A percentile compares a stretch with the other conserved stretches of the same genome.
These are phyloP conservation scores for Nemania serpens DNA, from an alignment of 2,329 filamentous ascomycete genomes.

Conservation along the genomic window DNA sequence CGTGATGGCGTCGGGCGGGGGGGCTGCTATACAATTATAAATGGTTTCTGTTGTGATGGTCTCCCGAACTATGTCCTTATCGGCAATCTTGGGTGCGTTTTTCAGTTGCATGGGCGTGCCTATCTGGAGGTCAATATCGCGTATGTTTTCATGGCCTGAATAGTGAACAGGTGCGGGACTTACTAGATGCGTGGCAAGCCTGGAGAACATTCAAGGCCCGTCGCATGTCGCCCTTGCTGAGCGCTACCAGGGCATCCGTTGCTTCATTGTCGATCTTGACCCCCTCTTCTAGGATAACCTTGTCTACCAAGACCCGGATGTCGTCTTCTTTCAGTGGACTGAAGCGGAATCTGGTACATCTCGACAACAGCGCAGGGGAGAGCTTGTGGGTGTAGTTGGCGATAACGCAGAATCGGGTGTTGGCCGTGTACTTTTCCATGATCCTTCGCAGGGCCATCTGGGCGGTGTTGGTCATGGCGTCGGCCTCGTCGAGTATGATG, in stretches of 20 bases:
- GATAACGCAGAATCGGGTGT: constrained; percentile 97
- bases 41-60: constrained; percentile 87
- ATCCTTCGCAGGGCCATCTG: constrained; percentile 97
- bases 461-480: constrained; percentile 98
- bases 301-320: constrained; percentile 83
- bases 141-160: no score
- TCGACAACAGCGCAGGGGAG: constrained; percentile 85
- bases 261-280: constrained; percentile 84
- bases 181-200: constrained; percentile 93
- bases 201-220: constrained; percentile 93
- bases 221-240: constrained; percentile 97
- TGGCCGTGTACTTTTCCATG: constrained; percentile 99
- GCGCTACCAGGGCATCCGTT: constrained; percentile 77
- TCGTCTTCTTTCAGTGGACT: constrained; percentile 89
- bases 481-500: constrained; percentile 97
- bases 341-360: constrained; percentile 94
- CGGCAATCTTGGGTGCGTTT: constrained; percentile 61
- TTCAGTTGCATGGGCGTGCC: constrained; percentile 70
- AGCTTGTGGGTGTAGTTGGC: constrained; percentile 99
- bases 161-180: constrained; percentile 32
- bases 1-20: constrained; percentile 84
- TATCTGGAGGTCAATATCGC: constrained; percentile 37
- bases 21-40: constrained; percentile 96
- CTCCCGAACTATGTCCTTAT: constrained; percentile 74
- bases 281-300: constrained; percentile 84